phyloP scores from a whole-genome alignment of 2,329 filamentous ascomycete genomes.

The Bipolaris oryzae region DNA sequence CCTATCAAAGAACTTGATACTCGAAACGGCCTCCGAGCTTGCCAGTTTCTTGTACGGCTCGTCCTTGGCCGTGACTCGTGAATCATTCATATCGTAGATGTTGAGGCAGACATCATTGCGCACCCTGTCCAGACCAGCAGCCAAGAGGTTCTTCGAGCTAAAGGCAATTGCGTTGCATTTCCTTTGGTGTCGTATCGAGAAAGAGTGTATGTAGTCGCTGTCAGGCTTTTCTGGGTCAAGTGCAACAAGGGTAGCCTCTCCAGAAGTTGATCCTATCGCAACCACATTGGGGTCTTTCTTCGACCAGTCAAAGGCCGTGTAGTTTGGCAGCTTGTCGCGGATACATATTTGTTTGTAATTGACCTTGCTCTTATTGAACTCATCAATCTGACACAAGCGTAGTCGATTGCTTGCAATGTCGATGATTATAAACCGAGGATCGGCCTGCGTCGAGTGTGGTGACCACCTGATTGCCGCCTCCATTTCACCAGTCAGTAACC shows the following conservation, averaged over 20 bases:
- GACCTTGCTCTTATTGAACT: constrained; percentile 47
- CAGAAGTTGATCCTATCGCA: constrained; percentile 75
- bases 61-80: constrained; percentile 58
- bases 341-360: constrained; percentile 61
- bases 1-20: constrained; percentile 80
- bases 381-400: constrained; percentile 60
- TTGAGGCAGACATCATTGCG: constrained; percentile 82
- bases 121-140: constrained; percentile 79
- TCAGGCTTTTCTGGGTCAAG: constrained; percentile 66
- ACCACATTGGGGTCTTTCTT: constrained; percentile 68
- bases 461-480: constrained; percentile 69
- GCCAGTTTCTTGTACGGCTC: constrained; percentile 63
- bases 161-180: constrained; percentile 84
- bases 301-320: constrained; percentile 71
- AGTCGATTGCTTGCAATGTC: constrained; percentile 66
- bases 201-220: constrained; percentile 61
- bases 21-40: constrained; percentile 74
- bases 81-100: constrained; percentile 75
- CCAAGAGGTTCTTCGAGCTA: constrained; percentile 72
- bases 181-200: constrained; percentile 75
- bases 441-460: constrained; percentile 58
- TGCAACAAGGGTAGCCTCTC: constrained; percentile 75
- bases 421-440: constrained; percentile 65
- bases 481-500: constrained; percentile 49
- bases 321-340: constrained; percentile 63